These are phyloP conservation scores for Paramecium primaurelia DNA, from an alignment of 73 alveolate species.

Conservation along the genomic window DNA sequence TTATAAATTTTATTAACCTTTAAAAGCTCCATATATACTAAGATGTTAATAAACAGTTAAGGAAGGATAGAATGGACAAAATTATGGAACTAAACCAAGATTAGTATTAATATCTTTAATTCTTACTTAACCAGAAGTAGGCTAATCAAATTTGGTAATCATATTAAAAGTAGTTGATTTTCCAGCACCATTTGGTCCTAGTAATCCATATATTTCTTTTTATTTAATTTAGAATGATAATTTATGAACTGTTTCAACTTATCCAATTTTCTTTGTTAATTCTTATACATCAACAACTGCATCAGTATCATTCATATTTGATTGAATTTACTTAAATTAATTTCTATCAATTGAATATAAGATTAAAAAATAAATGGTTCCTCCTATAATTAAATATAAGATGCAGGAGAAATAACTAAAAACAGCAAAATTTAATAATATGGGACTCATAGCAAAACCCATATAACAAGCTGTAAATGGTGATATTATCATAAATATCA, in stretches of 20 bases:
- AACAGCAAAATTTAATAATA: background rate
- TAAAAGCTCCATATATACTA: slow-evolving; percentile 51
- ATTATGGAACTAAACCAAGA: slow-evolving; percentile 59
- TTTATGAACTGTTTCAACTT: background rate
- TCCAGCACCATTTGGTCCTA: slow-evolving; percentile 95
- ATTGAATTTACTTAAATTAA: background rate
- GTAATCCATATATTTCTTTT: slow-evolving; percentile 74
- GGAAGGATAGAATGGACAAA: slow-evolving; percentile 49
- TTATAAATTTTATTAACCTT: slow-evolving; percentile 21
- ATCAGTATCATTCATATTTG: background rate
- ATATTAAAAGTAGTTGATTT: slow-evolving; percentile 88
- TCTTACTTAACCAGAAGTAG: slow-evolving; percentile 1
- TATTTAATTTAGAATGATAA: background rate
- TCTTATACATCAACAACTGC: slow-evolving; percentile 39
- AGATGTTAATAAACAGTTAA: slow-evolving; percentile 61
- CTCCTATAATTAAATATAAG: background rate
- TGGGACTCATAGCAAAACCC: background rate
- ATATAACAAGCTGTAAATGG: background rate
- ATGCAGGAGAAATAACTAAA: background rate
- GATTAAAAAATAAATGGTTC: background rate
- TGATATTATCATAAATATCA: background rate
- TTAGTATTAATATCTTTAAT: background rate
- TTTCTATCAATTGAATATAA: background rate
- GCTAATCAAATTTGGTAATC: slow-evolving; percentile 53
- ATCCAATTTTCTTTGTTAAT: slow-evolving; percentile 34